These are phyloP conservation scores for Pigoraptor vietnamica DNA, from an alignment of 78 protist species.

Conservation along the genomic window DNA sequence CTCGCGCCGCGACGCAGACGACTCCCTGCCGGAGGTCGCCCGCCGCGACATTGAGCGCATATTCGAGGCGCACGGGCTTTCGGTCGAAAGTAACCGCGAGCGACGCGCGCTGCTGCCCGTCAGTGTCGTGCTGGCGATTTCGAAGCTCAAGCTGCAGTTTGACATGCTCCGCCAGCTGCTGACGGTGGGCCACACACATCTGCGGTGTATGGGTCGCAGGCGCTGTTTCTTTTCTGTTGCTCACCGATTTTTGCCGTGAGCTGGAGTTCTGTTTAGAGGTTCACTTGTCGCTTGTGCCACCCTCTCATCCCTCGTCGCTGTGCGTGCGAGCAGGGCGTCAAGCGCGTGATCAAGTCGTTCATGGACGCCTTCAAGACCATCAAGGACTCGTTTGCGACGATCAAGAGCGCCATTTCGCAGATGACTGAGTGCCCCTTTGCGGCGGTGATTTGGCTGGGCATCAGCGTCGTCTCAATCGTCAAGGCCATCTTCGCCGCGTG, in stretches of 20 bases:
- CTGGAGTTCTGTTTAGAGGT: too few species aligned
- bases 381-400: neutral
- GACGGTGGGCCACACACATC: neutral
- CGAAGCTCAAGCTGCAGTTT: neutral
- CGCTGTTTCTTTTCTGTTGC: too few species aligned
- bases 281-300: too few species aligned
- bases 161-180: neutral
- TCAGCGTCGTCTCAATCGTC: neutral
- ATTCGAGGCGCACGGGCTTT: too few species aligned
- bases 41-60: too few species aligned
- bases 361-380: neutral
- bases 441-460: neutral
- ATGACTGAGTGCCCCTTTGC: neutral
- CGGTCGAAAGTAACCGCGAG: too few species aligned
- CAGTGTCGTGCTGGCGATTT: too few species aligned
- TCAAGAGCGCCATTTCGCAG: neutral
- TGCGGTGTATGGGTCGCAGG: neutral
- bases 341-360: neutral
- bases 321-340: neutral
- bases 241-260: too few species aligned
- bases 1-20: too few species aligned
- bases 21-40: too few species aligned
- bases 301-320: too few species aligned
- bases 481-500: neutral
- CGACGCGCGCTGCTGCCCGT: too few species aligned